Evolutionary conservation across 2,329 filamentous ascomycete genomes (phyloP), one percentile per base, ranked within the genome.

Genomic region (Calonectria pseudoturangicola): DNA sequence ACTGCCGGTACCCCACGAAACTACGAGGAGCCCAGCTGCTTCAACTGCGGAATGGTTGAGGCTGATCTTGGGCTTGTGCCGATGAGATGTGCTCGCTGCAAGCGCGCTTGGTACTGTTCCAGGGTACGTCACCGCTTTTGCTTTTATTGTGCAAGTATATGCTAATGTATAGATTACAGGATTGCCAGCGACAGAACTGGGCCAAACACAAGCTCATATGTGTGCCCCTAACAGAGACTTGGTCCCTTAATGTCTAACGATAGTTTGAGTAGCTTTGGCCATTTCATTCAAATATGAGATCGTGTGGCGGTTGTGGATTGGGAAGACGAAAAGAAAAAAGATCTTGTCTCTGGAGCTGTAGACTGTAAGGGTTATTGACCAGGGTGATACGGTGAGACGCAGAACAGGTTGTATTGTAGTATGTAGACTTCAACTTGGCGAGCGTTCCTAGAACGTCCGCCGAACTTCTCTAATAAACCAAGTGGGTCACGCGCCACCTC

Each of bases 1-100:
- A 33, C 27, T 33, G 4, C 16, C 18, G 48, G 48, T 10, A 33
- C 48, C 2, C 27, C 48, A 15, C 48, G 48, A 16, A 51, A 51
- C 48, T 51, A 30, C 16, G 27, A 28, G 48, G 48, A 51, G 48
- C 48, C 48, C 12, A 51, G 48, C 27, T 51, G 48, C 15, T 51
- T 51, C 48, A 51, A 13, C 15, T 51, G 48, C 18, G 48, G 48
- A 28, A 51, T 30, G 13, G 48, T 51, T 51, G 25, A 28, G 12
- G 25, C 4, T 16, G 48, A 51, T 30, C 25, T 51, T 51, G 25
- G 25, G 4, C 18, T 28, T 8, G 5, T 27, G 3, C 48, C 27
- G 2, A 51, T 28, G 27, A 30, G 13, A 28, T 51, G 48, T 30
- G 48, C 13, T 30, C 48, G 9, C 28, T 51, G 48, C 25, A 16